Evolutionary conservation across 306 rosid genomes (phyloP).

Genomic region (Vigna reflexopilosa): DNA sequence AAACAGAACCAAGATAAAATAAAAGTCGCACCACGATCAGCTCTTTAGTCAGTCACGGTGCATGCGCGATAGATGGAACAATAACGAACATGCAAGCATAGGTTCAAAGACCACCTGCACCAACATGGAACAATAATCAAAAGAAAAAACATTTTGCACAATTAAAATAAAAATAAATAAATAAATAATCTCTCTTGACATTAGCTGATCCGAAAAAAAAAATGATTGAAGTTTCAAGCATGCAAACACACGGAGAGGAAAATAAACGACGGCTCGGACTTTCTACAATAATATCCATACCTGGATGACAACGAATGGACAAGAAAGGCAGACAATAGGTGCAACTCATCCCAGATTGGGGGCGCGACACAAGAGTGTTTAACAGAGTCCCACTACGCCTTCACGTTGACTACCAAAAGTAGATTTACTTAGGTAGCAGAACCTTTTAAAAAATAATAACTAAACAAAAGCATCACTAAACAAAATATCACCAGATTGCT

Average conservation of each 20-base stretch:
- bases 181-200: conserved; percentile 25
- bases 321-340: conserved; percentile 42
- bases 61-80: conserved; percentile 44
- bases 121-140: conserved; percentile 48
- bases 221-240: not conserved
- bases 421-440: conserved; percentile 39
- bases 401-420: conserved; percentile 46
- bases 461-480: conserved; percentile 27
- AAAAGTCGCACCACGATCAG: conserved; percentile 21
- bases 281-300: conserved; percentile 42
- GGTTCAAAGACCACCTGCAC: conserved; percentile 57
- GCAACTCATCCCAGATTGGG: conserved; percentile 42
- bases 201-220: conserved; percentile 27
- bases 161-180: conserved; percentile 28
- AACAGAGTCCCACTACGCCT: conserved; percentile 43
- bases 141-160: conserved; percentile 38
- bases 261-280: not conserved
- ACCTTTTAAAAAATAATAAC: not conserved
- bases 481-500: not conserved
- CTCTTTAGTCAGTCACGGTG: conserved; percentile 23
- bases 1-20: conserved; percentile 33
- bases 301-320: conserved; percentile 27
- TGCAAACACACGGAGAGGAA: conserved; percentile 3
- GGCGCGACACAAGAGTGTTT: conserved; percentile 34
- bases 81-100: conserved; percentile 53